Base-by-base conservation (phyloP, 1,139 yeast species). In the Debaryomyces subglobosus region DNA sequence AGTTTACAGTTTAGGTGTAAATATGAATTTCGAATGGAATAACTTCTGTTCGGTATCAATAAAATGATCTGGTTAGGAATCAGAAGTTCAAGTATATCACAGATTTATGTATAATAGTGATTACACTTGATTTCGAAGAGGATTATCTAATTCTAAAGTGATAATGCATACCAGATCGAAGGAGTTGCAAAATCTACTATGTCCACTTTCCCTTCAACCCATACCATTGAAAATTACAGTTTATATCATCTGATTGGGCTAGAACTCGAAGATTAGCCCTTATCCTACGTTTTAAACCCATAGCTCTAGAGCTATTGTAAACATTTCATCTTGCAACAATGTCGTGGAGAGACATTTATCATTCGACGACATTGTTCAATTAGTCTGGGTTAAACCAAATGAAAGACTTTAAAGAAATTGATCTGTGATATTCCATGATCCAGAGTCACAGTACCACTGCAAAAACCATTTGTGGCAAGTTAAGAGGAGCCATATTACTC, bases 1-100 rank as follows among this genome's bases (percentile, higher is more conserved):
- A 3, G 7, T 39, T 47, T 47, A 37, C 49, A 47, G 45, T 24
- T 47, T 44, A 39, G 30, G 6, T 8, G 3, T 7, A 6, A 9
- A 15, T 32, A 18, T 13, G 13, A 12, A 32, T 32, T 27, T 16
- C 21, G n/a, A 32, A 16, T 7, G 3, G 35, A 32, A 32, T 4
- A 10, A 10, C n/a, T 15, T 1, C 13, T 12, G 6, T 3, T n/a
- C 5, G 13, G 12, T 12, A 18, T 4, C 20, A 4, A 18, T 3
- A 18, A 3, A 18, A 18, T 18, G 20, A 21, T 21, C 24, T 21
- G 5, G 8, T 21, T 21, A 7, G 24, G 8, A 7, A 21, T 21
- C 24, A 7, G 6, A 21, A 5, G 24, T 4, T 21, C 24, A 21
- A 21, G 4, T 21, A 5, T 21, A 21, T 21, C 4, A 5, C 24